phyloP scores from a whole-genome alignment of 106 monocot genomes.

The Dactylorhiza incarnata region DNA sequence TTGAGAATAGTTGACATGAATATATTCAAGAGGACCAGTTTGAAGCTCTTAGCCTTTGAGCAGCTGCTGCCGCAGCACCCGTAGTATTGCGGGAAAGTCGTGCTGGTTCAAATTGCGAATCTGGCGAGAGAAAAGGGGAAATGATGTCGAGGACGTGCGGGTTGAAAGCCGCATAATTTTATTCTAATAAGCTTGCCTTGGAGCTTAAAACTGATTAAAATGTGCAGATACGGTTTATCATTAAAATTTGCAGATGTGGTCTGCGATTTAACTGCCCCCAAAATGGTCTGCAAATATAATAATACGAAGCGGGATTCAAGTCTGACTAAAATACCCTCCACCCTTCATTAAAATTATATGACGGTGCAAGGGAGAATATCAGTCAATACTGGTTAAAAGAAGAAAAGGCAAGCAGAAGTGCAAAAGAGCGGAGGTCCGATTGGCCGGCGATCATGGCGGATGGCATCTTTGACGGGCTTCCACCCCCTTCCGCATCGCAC shows the following conservation, averaged over 20 bases:
- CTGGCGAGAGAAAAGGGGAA: constrained; percentile 55
- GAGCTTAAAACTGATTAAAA: too few relatives aligned
- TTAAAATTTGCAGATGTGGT: too few relatives aligned
- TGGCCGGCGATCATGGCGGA: constrained; percentile 10
- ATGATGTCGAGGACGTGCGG: constrained; percentile 58
- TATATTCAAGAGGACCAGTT: constrained; percentile 69
- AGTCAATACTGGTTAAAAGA: too few relatives aligned
- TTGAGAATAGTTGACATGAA: constrained; percentile 73
- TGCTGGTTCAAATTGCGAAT: constrained; percentile 66
- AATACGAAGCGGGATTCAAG: too few relatives aligned
- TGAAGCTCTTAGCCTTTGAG: constrained; percentile 63
- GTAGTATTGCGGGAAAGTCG: constrained; percentile 38
- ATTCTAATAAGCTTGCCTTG: too few relatives aligned
- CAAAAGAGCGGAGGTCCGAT: background rate
- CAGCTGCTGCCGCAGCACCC: constrained; percentile 47
- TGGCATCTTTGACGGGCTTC: constrained; percentile 18
- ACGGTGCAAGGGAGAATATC: too few relatives aligned
- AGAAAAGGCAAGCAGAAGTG: too few relatives aligned
- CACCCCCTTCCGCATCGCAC: constrained; percentile 11
- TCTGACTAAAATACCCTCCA: too few relatives aligned
- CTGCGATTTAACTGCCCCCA: too few relatives aligned
- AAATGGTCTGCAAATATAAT: too few relatives aligned
- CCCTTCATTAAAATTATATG: too few relatives aligned
- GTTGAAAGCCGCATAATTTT: constrained; percentile 39
- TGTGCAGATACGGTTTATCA: too few relatives aligned